Evolutionary conservation across 805 yeast genomes (phyloP).

Genomic region (Starmera caribaea): DNA sequence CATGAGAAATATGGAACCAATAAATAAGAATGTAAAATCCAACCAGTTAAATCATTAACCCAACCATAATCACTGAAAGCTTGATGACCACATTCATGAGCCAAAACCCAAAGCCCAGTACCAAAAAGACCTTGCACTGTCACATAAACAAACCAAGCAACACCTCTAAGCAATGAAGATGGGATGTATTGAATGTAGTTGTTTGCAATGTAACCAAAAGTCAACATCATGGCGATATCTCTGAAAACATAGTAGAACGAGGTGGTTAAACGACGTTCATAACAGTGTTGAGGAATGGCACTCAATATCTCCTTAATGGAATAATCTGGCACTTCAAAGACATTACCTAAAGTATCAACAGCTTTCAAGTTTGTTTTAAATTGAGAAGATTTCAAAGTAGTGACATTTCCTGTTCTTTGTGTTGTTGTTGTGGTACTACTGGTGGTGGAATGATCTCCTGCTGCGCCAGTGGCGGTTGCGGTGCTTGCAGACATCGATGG

Average conservation of each 20-base stretch:
- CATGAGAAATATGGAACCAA: conserved; percentile 84
- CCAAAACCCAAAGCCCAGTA: conserved; percentile 78
- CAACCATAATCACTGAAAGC: conserved; percentile 68
- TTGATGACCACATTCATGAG: conserved; percentile 89
- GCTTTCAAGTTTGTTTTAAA: conserved; percentile 23
- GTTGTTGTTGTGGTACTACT: not conserved
- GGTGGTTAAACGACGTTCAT: conserved; percentile 45
- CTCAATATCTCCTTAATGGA: conserved; percentile 65
- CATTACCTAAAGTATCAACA: conserved; percentile 52
- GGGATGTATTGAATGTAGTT: conserved; percentile 43
- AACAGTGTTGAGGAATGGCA: conserved; percentile 69
- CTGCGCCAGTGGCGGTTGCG: too few relatives aligned
- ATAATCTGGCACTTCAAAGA: conserved; percentile 64
- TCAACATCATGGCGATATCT: conserved; percentile 42
- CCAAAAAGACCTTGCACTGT: conserved; percentile 53
- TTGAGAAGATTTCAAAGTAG: conserved; percentile 5
- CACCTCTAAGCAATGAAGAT: conserved; percentile 33
- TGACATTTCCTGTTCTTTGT: conserved; percentile 2
- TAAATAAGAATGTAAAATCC: conserved; percentile 71
- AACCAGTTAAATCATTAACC: conserved; percentile 74
- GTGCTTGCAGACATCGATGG: too few relatives aligned
- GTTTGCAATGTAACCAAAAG: conserved; percentile 45
- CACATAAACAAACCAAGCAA: conserved; percentile 50
- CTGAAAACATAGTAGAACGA: conserved; percentile 61
- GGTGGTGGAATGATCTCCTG: too few relatives aligned